Percentiles rank a stretch among this genome's conserved stretches.
These are phyloP conservation scores for Miamiensis avidus DNA, from an alignment of 169 alveolate genomes.

Conservation along the genomic window DNA sequence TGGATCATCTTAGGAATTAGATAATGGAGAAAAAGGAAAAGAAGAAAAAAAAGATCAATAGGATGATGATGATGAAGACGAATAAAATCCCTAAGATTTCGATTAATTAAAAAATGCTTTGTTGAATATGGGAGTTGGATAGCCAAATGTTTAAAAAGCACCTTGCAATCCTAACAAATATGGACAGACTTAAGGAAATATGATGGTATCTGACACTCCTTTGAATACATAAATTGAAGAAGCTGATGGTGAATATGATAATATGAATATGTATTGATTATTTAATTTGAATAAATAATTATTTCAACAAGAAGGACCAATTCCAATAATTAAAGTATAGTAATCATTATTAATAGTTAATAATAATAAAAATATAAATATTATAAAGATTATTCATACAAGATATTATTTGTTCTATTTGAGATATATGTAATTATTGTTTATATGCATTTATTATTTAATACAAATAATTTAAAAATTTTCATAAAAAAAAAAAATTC, in stretches of 20 bases:
- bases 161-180: constrained; percentile 48
- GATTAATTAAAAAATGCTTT: constrained; percentile 41
- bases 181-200: constrained; percentile 35
- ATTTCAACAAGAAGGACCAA: too few relatives aligned
- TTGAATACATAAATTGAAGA: constrained; percentile 45
- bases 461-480: too few relatives aligned
- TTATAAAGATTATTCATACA: too few relatives aligned
- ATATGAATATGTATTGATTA: too few relatives aligned
- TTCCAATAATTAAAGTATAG: too few relatives aligned
- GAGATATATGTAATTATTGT: too few relatives aligned
- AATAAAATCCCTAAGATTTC: constrained; percentile 20
- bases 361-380: too few relatives aligned
- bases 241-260: neutral
- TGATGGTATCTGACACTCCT: constrained; percentile 47
- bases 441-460: too few relatives aligned
- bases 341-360: too few relatives aligned
- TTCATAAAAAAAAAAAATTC: too few relatives aligned
- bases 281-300: too few relatives aligned
- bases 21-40: constrained; percentile 8
- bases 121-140: constrained; percentile 21
- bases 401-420: too few relatives aligned
- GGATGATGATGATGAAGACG: constrained; percentile 10
- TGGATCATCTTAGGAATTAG: neutral
- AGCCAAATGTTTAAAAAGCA: constrained; percentile 10
- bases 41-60: constrained; percentile 3